Evolutionary conservation across 208 protist genomes (phyloP).

Genomic region (Leishmania arabica): DNA sequence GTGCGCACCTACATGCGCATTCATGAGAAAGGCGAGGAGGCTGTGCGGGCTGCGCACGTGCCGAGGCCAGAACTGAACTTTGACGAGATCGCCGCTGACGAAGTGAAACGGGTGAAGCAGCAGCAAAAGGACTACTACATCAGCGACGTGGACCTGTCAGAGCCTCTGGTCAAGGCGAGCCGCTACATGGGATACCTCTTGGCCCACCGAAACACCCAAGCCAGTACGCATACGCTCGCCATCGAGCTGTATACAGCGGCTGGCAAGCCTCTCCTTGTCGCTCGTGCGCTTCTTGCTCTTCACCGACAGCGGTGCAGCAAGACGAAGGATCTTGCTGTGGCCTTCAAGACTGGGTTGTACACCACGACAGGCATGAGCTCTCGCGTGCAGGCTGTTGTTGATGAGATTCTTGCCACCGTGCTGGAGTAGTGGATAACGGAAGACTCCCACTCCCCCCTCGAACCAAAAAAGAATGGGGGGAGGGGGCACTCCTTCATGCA

Average conservation of each 20-base stretch:
- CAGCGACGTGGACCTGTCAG: conserved; percentile 58
- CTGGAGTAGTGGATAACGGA: not conserved
- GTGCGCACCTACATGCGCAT: conserved; percentile 83
- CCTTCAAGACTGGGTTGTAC: conserved; percentile 53
- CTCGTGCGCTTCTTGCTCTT: conserved; percentile 51
- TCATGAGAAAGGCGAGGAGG: conserved; percentile 67
- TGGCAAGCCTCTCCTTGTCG: conserved; percentile 69
- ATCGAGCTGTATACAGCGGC: conserved; percentile 68
- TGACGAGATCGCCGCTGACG: conserved; percentile 42
- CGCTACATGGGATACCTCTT: conserved; percentile 73
- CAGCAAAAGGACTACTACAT: conserved; percentile 67
- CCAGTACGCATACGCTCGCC: conserved; percentile 66
- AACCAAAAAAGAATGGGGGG: not conserved
- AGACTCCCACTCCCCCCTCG: not conserved
- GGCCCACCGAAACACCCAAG: conserved; percentile 38
- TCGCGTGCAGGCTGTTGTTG: conserved; percentile 60
- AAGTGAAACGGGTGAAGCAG: conserved; percentile 67
- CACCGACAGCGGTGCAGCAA: conserved; percentile 39
- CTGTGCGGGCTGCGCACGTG: conserved; percentile 67
- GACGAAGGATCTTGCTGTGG: conserved; percentile 30
- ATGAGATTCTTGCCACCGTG: conserved; percentile 38
- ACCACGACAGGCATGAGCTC: conserved; percentile 32
- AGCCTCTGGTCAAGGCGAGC: conserved; percentile 76
- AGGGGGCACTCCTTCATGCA: not conserved
- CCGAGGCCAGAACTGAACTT: conserved; percentile 59